Evolutionary conservation across 805 yeast genomes (phyloP), one percentile per base, ranked within the genome.

Genomic region (Ogataea dorogensis): DNA sequence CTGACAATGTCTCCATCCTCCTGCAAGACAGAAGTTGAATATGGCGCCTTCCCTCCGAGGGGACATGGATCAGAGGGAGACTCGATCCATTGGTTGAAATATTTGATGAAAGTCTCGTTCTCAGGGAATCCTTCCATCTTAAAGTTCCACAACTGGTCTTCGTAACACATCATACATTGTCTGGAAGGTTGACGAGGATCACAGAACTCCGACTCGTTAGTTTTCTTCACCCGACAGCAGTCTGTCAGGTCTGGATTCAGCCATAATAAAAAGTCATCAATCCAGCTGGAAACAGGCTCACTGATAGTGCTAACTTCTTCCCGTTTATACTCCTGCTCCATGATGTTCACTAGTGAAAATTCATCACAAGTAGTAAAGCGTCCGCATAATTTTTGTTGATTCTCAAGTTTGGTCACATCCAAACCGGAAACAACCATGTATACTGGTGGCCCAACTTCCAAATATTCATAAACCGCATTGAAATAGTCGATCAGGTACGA

Each of bases 41-140:
- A 91, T 0, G 97, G 95, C 0, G 97, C 97, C 53, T 85, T 84
- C 2, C 98, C 98, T 3, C 96, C 98, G 17, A 91, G 64, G 1
- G 98, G 96, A 59, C 98, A 91, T 2, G 91, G 86, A 51, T 85
- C 93, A 39, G 95, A 84, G 2, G 78, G 79, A 1, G 86, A 64
- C 24, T 77, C 69, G 17, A 91, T 85, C 98, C 98, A 91, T 26
- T 82, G 75, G 15, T 74, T 59, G 54, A 88, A 81, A 49, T 70
- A 86, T 28, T 65, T 67, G 77, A 84, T 75, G 52, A 91, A 91
- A 0, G 67, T 67, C 9, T 70, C 73, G 23, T 77, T 78, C 50
- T 76, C 77, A 0, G 98, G 98, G 53, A 93, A 78, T 0, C 93
- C 96, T 5, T 71, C 67, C 95, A 88, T 86, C 25, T 73, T 67